These are phyloP conservation scores for Eleusine indica DNA, from an alignment of 176 grass and related monocot genomes.

Conservation along the genomic window DNA sequence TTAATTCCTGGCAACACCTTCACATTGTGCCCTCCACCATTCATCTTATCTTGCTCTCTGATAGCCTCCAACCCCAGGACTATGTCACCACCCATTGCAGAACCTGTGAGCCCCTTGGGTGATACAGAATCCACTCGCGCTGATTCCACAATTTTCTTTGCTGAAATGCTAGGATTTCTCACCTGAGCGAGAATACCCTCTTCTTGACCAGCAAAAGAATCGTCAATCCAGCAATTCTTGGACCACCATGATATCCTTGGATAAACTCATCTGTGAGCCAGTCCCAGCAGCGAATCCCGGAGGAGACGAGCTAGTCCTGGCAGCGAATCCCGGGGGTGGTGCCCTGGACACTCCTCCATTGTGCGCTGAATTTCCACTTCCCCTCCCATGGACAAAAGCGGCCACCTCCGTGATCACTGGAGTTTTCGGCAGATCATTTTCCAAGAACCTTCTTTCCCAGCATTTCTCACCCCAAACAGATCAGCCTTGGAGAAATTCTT, in stretches of 20 bases:
- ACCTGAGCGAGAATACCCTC: background rate
- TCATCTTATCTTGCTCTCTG: too few relatives aligned
- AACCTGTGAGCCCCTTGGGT: background rate
- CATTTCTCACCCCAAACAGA: background rate
- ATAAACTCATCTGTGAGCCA: background rate
- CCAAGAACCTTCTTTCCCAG: background rate
- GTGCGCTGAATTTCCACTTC: too few relatives aligned
- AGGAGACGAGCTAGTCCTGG: background rate
- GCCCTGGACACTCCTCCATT: too few relatives aligned
- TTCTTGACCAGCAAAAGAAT: constrained; percentile 1
- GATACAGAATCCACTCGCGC: background rate
- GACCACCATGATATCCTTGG: constrained; percentile 13
- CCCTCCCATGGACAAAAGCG: background rate
- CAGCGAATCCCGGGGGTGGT: background rate
- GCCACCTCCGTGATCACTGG: background rate
- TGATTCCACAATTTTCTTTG: background rate
- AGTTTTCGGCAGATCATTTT: background rate
- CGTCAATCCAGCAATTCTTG: background rate
- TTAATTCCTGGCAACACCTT: too few relatives aligned
- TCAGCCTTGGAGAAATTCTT: too few relatives aligned
- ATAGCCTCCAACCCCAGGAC: background rate
- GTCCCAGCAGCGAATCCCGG: background rate
- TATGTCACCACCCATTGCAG: background rate
- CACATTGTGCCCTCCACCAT: background rate
- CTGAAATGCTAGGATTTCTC: background rate